Base-by-base conservation (phyloP, 2,329 filamentous ascomycete species). In the Fusarium redolens region DNA sequence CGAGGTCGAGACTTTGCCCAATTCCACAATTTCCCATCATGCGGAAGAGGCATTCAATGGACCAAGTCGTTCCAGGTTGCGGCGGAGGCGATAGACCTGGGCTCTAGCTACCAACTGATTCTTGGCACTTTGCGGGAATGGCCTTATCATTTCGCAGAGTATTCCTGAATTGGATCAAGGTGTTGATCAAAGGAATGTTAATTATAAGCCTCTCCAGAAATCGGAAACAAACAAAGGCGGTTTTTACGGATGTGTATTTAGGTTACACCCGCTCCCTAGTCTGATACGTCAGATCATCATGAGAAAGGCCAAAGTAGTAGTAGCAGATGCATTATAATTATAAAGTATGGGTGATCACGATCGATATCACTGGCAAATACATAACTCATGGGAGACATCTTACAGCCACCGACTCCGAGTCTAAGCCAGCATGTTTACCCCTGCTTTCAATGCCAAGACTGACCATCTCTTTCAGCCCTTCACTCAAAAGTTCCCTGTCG, bases 1-100 rank as follows among this genome's bases (percentile, higher is more conserved):
- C 54, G 61, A 64, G 22, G 40, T 50, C 66, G 52, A 55, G 66
- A 69, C 58, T 48, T 35, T 12, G 33, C 33, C 58, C 40, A 45
- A 22, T 37, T 51, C 50, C 50, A 52, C 45, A 30, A 68, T 43
- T 54, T 48, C 43, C 33, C 50, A 51, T 62, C 82, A 96, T 82
- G 17, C 87, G 86, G 79, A 95, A 40, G 41, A 61, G 37, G 38
- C 28, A 45, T 61, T 56, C 31, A 45, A 31, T 43, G 40, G 40
- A 28, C 41, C 25, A 57, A 96, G 73, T 92, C 88, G 10, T 91
- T 86, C 48, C 38, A 96, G 40, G 40, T 51, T 67, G 45, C 54
- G 64, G 62, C 62, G 82, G 3, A 96, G 63, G 43, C 75, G 76
- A 0, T 22, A 38, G 41, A 17, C 30, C 17, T 51, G 18, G 47